Evolutionary conservation across 768 basidiomycete genomes (phyloP).

Genomic region (Cubamyces lactineus): DNA sequence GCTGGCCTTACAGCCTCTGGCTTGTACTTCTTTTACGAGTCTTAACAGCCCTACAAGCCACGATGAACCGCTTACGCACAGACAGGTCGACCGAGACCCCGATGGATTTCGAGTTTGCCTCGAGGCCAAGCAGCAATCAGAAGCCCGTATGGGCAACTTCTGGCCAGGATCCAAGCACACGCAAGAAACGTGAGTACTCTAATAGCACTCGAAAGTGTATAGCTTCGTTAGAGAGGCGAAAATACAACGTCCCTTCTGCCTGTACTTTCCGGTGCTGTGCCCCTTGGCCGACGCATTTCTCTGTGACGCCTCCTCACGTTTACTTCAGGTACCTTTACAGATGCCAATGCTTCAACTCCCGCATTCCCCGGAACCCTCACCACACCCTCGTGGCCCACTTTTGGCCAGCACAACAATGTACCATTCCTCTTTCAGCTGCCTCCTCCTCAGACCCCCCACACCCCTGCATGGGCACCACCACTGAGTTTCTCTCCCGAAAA

Average conservation of each 20-base stretch:
- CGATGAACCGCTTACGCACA: constrained; percentile 5
- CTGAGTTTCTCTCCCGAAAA: constrained; percentile 58
- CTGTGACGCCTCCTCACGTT: too few relatives aligned
- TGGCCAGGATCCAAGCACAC: constrained; percentile 52
- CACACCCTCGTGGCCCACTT: constrained; percentile 48
- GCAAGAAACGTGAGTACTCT: constrained; percentile 67
- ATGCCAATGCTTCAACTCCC: constrained; percentile 44
- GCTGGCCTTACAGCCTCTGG: background rate
- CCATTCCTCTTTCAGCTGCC: constrained; percentile 74
- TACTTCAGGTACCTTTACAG: constrained; percentile 46
- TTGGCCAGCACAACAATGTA: constrained; percentile 66
- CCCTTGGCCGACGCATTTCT: too few relatives aligned
- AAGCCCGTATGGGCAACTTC: constrained; percentile 61
- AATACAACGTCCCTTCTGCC: too few relatives aligned
- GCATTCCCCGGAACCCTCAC: constrained; percentile 39
- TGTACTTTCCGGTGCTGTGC: too few relatives aligned
- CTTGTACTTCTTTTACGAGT: background rate
- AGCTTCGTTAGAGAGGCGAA: too few relatives aligned
- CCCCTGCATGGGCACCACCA: constrained; percentile 70
- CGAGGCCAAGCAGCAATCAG: constrained; percentile 53
- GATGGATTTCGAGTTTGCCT: constrained; percentile 90
- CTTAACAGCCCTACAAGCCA: too few relatives aligned
- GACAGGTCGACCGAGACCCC: constrained; percentile 75
- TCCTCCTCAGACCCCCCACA: constrained; percentile 44
- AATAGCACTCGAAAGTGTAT: too few relatives aligned